Base-by-base conservation (phyloP, 768 basidiomycete genomes). In the Strobilomyces echinocephalus region DNA sequence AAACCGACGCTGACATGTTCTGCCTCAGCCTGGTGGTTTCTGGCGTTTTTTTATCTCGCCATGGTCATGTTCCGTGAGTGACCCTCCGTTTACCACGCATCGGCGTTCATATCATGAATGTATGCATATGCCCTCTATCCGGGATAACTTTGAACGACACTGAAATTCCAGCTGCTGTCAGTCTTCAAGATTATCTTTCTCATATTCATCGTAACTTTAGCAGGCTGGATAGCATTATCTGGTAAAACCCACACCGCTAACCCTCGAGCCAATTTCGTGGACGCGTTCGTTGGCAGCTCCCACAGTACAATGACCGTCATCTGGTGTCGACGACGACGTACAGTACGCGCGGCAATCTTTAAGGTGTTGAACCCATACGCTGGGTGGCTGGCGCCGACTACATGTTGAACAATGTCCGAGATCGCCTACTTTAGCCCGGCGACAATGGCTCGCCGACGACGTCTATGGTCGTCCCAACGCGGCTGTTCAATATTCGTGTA, bases 331-430 rank as follows among this genome's bases (percentile, higher is more conserved):
- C 8, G 28, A 28, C 8, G 8, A 28, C 28, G 28, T 28, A 8
- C 28, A 4, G 28, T 8, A 28, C 28, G 28, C 28, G 28, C 28
- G 1, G 82, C 81, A 1, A 82, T 74, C 2, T 83, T 81, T 75
- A 83, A 83, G 57, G 80, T 84, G 16, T 69, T 84, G 16, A 72
- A 74, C 54, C 64, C 76, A 1, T 79, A 76, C 49, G 33, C 65
- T 4, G 82, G 82, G 4, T 83, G 82, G 81, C 78, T 3, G 80
- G 78, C 44, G 76, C 79, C 44, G 82, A 82, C 62, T 81, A 80
- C 47, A 81, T 55, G 7, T 65, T 84, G 52, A 83, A 82, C 66
- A 80, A 83, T 9, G 80, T 84, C 49, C 78, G 76, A 56, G 69
- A 83, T 58, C 2, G 77, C 82, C 3, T 83, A 83, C 58, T 82